A percentile compares a stretch with the other conserved stretches of the same genome.
These are phyloP conservation scores for Psilocybe mexicana DNA, from an alignment of 1,284 basidiomycete genomes.

Conservation along the genomic window DNA sequence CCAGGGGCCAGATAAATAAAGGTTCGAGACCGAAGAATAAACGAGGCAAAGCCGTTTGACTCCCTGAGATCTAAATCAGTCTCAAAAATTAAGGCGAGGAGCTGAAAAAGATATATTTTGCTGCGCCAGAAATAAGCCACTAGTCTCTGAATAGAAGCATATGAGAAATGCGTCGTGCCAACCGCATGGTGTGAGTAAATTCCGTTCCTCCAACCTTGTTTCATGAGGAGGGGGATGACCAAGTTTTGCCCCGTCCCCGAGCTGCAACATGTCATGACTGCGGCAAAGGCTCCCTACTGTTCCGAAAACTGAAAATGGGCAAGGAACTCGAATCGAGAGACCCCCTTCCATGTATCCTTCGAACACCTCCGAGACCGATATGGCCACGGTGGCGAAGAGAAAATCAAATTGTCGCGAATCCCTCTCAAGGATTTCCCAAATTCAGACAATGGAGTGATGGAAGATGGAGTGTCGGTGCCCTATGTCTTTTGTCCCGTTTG, in stretches of 20 bases:
- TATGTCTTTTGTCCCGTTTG: no score
- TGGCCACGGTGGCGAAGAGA: neutral
- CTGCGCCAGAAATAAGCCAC: neutral
- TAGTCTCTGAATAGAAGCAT: neutral
- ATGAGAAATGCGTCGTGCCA: neutral
- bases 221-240: neutral
- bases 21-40: conserved; percentile 2
- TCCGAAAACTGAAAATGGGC: neutral
- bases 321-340: neutral
- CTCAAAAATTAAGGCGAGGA: neutral
- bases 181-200: conserved; percentile 6
- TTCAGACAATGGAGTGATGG: neutral
- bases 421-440: neutral
- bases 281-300: neutral
- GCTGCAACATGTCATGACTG: neutral
- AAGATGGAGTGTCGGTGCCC: neutral
- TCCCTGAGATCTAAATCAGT: neutral
- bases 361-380: neutral
- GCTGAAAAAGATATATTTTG: neutral
- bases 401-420: neutral
- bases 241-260: neutral
- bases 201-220: neutral
- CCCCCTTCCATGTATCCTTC: neutral
- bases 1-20: neutral
- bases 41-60: conserved; percentile 5